Evolutionary conservation across 345 rosid genomes (phyloP).

Genomic region (Salix dunnii): DNA sequence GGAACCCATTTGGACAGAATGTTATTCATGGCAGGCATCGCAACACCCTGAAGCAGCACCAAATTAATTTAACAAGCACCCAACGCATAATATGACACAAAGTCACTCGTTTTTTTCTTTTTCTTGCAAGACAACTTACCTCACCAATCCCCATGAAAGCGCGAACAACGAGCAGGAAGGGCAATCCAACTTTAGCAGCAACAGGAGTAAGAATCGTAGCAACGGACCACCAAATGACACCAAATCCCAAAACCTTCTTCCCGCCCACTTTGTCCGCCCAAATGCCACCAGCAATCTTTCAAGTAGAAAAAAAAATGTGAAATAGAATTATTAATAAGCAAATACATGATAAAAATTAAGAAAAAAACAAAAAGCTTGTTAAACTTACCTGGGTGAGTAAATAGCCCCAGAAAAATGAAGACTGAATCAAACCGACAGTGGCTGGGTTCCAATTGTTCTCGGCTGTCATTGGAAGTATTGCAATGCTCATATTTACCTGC

Average conservation of each 20-base stretch:
- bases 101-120: not conserved
- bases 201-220: conserved; percentile 83
- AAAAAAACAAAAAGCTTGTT: not conserved
- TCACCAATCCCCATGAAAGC: conserved; percentile 96
- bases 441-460: conserved; percentile 81
- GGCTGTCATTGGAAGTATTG: conserved; percentile 98
- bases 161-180: conserved; percentile 76
- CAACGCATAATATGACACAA: not conserved
- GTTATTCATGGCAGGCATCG: conserved; percentile 99
- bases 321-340: not conserved
- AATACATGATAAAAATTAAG: not conserved
- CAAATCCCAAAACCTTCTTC: conserved; percentile 78
- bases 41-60: conserved; percentile 70
- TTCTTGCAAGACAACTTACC: conserved; percentile 36
- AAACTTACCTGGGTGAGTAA: conserved; percentile 75
- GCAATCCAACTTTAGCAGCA: conserved; percentile 87
- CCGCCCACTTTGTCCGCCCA: conserved; percentile 97
- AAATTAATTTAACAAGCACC: not conserved
- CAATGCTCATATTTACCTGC: conserved; percentile 98
- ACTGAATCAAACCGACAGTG: conserved; percentile 86
- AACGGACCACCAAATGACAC: conserved; percentile 91
- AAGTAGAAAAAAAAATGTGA: conserved; percentile 8
- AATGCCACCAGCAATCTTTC: conserved; percentile 90
- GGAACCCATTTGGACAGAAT: conserved; percentile 93
- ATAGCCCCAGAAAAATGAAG: conserved; percentile 98